Evolutionary conservation across 2,329 filamentous ascomycete species (phyloP).

Genomic region (Drechslerella coelobrocha): DNA sequence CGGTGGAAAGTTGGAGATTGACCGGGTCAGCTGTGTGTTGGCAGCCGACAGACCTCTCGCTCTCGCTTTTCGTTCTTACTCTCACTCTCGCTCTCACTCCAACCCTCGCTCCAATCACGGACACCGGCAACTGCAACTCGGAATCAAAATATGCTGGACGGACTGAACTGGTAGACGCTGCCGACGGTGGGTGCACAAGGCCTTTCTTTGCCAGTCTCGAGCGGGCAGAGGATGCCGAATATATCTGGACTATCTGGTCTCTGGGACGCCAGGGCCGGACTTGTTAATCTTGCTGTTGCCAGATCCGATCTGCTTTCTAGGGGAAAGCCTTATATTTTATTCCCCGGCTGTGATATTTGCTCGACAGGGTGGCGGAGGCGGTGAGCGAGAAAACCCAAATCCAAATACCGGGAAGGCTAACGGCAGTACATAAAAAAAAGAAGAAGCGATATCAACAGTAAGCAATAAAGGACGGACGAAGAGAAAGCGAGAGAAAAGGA

Average conservation of each 20-base stretch:
- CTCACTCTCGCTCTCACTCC: not conserved
- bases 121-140: no score
- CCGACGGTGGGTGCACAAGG: not conserved
- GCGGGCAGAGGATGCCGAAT: no score
- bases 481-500: constrained; percentile 2
- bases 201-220: no score
- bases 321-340: not conserved
- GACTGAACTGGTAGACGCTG: not conserved
- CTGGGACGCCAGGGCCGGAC: not conserved
- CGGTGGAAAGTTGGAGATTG: constrained; percentile 35
- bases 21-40: constrained; percentile 51
- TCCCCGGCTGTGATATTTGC: constrained; percentile 17
- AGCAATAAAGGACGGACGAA: no score
- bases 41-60: constrained; percentile 31
- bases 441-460: not conserved
- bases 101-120: constrained; percentile 2
- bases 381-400: constrained; percentile 31
- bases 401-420: constrained; percentile 15
- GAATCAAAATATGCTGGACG: no score
- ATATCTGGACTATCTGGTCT: no score
- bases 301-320: not conserved
- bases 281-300: not conserved
- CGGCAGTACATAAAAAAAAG: no score
- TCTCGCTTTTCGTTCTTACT: not conserved
- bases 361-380: constrained; percentile 44